Percentiles rank a stretch among this genome's conserved stretches.
These are phyloP conservation scores for Coemansia guatemalensis DNA, from an alignment of 192 early-diverging fungal species.

Conservation along the genomic window DNA sequence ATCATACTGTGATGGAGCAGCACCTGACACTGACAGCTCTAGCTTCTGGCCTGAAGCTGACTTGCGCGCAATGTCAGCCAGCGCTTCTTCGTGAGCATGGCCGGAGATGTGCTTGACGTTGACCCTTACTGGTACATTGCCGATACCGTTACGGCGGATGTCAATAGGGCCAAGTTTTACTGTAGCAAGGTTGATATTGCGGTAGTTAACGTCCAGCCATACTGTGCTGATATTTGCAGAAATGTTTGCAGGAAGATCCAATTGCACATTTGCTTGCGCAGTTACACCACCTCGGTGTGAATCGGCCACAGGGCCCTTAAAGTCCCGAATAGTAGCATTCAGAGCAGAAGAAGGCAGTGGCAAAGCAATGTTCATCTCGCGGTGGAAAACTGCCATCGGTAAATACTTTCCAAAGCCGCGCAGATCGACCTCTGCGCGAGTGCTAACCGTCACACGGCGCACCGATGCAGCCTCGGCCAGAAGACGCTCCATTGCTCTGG, in stretches of 20 bases:
- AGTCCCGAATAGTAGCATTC: slow-evolving; percentile 14
- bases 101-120: slow-evolving; percentile 20
- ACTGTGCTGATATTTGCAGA: slow-evolving; percentile 29
- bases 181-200: slow-evolving; percentile 18
- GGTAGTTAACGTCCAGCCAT: slow-evolving; percentile 20
- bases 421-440: slow-evolving; percentile 15
- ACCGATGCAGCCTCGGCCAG: slow-evolving; percentile 14
- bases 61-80: slow-evolving; percentile 18
- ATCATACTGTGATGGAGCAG: slow-evolving; percentile 10
- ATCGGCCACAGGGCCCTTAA: slow-evolving; percentile 24
- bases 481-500: slow-evolving; percentile 30
- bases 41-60: slow-evolving; percentile 8
- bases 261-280: slow-evolving; percentile 12
- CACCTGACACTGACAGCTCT: slow-evolving; percentile 18
- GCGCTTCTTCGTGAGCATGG: slow-evolving; percentile 19
- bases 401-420: slow-evolving; percentile 38
- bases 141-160: background rate
- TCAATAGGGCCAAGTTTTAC: slow-evolving; percentile 21
- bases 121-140: slow-evolving; percentile 6
- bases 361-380: slow-evolving; percentile 19
- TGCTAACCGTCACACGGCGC: slow-evolving; percentile 19
- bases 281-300: slow-evolving; percentile 15
- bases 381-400: slow-evolving; percentile 17
- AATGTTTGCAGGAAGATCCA: slow-evolving; percentile 9
- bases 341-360: slow-evolving; percentile 7